Percentiles rank a stretch among this genome's conserved stretches.
Conservation (phyloP, 768 basidiomycete species). For the Podaxis rugospora region DNA sequence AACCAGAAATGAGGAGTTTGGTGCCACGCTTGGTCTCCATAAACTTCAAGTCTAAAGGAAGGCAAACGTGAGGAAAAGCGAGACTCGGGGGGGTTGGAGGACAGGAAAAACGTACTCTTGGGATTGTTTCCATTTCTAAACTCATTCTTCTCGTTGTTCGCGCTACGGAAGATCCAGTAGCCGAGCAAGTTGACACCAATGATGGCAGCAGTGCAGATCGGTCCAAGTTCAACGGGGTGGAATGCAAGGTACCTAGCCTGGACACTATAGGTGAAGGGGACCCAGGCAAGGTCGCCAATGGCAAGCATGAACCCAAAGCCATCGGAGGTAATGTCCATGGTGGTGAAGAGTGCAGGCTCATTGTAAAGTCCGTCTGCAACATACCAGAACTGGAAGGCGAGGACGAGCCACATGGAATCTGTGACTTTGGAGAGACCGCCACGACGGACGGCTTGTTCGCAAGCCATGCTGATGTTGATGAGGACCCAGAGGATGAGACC, state of each 20-base stretch:
- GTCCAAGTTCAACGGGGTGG: constrained; percentile 74
- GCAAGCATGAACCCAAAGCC: constrained; percentile 99
- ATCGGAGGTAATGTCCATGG: constrained; percentile 97
- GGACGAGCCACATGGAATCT: constrained; percentile 89
- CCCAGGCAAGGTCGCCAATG: constrained; percentile 89
- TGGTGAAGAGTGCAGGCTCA: constrained; percentile 90
- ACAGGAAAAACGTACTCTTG: constrained; percentile 60
- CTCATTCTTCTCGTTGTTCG: constrained; percentile 94
- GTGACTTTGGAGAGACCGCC: constrained; percentile 66
- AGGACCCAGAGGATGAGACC: constrained; percentile 92
- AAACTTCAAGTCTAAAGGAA: constrained; percentile 59
- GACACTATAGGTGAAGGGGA: constrained; percentile 90
- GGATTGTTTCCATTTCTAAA: constrained; percentile 93
- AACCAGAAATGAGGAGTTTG: constrained; percentile 89
- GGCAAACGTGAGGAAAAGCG: neutral
- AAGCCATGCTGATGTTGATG: constrained; percentile 85
- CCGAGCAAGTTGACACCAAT: constrained; percentile 65
- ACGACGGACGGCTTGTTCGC: constrained; percentile 81
- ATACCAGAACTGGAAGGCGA: constrained; percentile 84
- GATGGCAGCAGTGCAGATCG: constrained; percentile 50
- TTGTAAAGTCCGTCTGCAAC: constrained; percentile 85
- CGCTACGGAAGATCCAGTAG: constrained; percentile 85
- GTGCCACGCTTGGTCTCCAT: constrained; percentile 83
- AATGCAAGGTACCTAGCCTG: constrained; percentile 97
- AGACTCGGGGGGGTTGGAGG: neutral